Evolutionary conservation across 1,284 basidiomycete species (phyloP).

Genomic region (Wolfiporia cocos): DNA sequence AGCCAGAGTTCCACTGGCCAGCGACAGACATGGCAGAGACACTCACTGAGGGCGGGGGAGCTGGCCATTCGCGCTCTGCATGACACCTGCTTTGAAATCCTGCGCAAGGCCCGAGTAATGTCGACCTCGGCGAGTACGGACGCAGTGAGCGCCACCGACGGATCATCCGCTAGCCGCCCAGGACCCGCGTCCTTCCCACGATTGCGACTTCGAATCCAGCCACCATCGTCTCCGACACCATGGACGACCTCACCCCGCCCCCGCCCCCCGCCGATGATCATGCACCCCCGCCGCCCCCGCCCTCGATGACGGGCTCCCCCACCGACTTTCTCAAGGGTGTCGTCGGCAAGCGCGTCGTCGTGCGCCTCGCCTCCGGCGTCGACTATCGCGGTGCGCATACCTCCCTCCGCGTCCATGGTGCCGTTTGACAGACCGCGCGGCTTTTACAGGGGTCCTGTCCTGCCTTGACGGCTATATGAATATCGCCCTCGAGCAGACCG

Average conservation of each 20-base stretch:
- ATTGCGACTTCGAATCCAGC: slow-evolving; percentile 4
- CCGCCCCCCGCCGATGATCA: slow-evolving; percentile 20
- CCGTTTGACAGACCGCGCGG: too few species aligned
- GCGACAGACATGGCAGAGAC: slow-evolving; percentile 1
- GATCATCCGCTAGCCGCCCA: too few species aligned
- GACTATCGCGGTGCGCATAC: slow-evolving; percentile 82
- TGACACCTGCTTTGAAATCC: too few species aligned
- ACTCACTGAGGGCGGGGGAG: background rate
- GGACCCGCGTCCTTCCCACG: too few species aligned
- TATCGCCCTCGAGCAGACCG: slow-evolving; percentile 94
- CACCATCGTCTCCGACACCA: slow-evolving; percentile 1
- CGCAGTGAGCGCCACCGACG: too few species aligned
- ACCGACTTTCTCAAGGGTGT: slow-evolving; percentile 91
- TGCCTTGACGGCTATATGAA: slow-evolving; percentile 99
- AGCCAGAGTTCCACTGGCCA: too few species aligned
- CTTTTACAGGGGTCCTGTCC: slow-evolving; percentile 87
- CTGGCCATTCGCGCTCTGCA: background rate
- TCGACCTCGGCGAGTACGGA: too few species aligned
- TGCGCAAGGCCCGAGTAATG: too few species aligned
- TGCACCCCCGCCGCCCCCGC: slow-evolving; percentile 42
- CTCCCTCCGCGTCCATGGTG: too few species aligned
- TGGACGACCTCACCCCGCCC: slow-evolving; percentile 22
- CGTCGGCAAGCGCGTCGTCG: slow-evolving; percentile 92
- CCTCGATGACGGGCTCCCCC: slow-evolving; percentile 62
- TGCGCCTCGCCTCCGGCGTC: slow-evolving; percentile 91